Conservation (phyloP, 805 yeast genomes). For the Suhomyces pyralidae region DNA sequence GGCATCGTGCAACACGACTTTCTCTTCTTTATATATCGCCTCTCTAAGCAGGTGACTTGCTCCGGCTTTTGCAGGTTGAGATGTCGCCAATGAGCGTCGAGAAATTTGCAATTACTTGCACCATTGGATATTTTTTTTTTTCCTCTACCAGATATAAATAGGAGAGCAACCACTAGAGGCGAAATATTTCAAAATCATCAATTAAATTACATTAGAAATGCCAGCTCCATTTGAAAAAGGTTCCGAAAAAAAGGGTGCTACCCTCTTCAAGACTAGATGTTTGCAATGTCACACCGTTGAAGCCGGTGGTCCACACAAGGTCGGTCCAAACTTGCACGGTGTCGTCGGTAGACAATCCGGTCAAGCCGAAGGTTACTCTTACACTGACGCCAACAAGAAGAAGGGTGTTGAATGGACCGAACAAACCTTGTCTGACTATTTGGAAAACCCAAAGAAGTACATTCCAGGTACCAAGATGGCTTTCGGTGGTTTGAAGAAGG, state of each 20-base stretch:
- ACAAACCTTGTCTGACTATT: constrained; percentile 89
- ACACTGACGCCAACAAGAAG: constrained; percentile 97
- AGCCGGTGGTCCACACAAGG: constrained; percentile 95
- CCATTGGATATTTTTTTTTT: constrained; percentile 6
- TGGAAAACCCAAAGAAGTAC: constrained; percentile 99
- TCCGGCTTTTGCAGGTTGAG: background rate
- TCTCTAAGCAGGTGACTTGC: background rate
- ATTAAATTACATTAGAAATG: constrained; percentile 20
- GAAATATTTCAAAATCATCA: background rate
- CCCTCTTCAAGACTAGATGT: constrained; percentile 97
- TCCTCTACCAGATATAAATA: constrained; percentile 2
- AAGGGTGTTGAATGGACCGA: constrained; percentile 87
- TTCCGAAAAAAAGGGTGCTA: constrained; percentile 81
- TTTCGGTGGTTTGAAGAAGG: constrained; percentile 98
- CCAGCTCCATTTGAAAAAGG: constrained; percentile 45
- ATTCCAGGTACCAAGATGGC: constrained; percentile 99
- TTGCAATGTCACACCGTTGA: constrained; percentile 98
- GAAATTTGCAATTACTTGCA: constrained; percentile 9
- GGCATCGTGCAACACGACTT: background rate
- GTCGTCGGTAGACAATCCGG: constrained; percentile 91
- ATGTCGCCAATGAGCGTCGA: constrained; percentile 10
- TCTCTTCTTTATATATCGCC: background rate
- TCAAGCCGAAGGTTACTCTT: constrained; percentile 86
- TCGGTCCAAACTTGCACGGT: constrained; percentile 98
- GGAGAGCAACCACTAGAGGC: background rate